Evolutionary conservation across 2,329 filamentous ascomycete genomes (phyloP).

Genomic region (Xenoacremonium recifei): DNA sequence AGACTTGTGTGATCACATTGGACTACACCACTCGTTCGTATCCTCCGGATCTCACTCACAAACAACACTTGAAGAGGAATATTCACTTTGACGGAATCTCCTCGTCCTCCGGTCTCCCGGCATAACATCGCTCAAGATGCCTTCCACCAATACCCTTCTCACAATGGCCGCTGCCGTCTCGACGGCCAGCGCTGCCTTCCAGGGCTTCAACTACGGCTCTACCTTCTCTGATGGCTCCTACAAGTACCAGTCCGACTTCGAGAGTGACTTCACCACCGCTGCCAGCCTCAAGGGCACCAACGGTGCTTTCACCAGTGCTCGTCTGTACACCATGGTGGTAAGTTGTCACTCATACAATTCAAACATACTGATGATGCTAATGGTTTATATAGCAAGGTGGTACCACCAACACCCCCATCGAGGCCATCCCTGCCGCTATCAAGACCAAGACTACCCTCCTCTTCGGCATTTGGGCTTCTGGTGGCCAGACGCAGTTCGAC

Average conservation of each 20-base stretch:
- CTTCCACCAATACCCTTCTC: conserved; percentile 30
- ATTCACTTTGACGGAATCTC: neutral
- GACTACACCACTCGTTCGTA: conserved; percentile 1
- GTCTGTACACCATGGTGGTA: conserved; percentile 73
- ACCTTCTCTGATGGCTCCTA: conserved; percentile 57
- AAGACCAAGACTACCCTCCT: conserved; percentile 75
- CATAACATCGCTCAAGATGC: conserved; percentile 26
- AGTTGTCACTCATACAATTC: conserved; percentile 2
- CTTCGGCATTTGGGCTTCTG: conserved; percentile 81
- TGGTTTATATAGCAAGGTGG: conserved; percentile 54
- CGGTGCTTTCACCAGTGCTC: conserved; percentile 63
- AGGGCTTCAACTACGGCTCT: conserved; percentile 74
- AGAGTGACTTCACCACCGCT: conserved; percentile 67
- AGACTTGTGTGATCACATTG: neutral
- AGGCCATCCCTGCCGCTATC: conserved; percentile 80
- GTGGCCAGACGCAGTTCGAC: conserved; percentile 58
- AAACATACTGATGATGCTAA: conserved; percentile 26
- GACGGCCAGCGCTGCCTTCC: conserved; percentile 39
- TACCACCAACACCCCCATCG: conserved; percentile 62
- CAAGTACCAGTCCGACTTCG: conserved; percentile 65
- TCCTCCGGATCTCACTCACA: neutral
- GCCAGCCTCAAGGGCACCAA: conserved; percentile 61
- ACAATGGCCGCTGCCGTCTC: conserved; percentile 34
- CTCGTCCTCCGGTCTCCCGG: conserved; percentile 1
- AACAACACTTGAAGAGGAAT: neutral